phyloP scores from a whole-genome alignment of 768 basidiomycete genomes.

The Albatrellus ellisii region DNA sequence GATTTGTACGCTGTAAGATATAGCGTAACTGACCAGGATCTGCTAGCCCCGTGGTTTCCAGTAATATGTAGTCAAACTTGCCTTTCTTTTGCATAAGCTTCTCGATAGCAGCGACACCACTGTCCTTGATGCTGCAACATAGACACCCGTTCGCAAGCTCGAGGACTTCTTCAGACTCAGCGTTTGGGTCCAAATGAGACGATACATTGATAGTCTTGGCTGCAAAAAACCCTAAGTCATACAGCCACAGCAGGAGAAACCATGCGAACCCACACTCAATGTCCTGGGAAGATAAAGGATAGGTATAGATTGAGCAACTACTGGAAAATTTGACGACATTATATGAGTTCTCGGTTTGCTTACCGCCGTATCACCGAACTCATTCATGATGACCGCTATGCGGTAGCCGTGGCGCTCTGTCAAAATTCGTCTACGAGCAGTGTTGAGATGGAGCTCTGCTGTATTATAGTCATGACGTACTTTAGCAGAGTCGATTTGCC shows the following conservation, averaged over 20 bases:
- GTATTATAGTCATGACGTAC: constrained; percentile 24
- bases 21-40: constrained; percentile 58
- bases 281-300: constrained; percentile 37
- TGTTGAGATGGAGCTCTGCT: background rate
- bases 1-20: background rate
- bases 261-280: constrained; percentile 60
- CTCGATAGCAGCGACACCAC: constrained; percentile 87
- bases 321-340: too few relatives aligned
- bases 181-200: constrained; percentile 46
- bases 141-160: constrained; percentile 93
- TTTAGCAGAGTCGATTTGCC: constrained; percentile 90
- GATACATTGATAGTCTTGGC: constrained; percentile 81
- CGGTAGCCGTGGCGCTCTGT: constrained; percentile 90
- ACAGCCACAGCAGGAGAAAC: background rate
- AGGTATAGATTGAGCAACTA: too few relatives aligned
- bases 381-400: constrained; percentile 98
- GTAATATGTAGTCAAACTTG: constrained; percentile 85
- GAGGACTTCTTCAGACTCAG: constrained; percentile 69
- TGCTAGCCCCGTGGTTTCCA: constrained; percentile 93
- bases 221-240: constrained; percentile 20
- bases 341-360: too few relatives aligned
- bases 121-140: constrained; percentile 97
- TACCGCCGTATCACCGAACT: constrained; percentile 92
- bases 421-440: constrained; percentile 54
- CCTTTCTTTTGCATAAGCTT: constrained; percentile 80